phyloP scores from a whole-genome alignment of 2,329 filamentous ascomycete species.

The Aspergillus ustus region DNA sequence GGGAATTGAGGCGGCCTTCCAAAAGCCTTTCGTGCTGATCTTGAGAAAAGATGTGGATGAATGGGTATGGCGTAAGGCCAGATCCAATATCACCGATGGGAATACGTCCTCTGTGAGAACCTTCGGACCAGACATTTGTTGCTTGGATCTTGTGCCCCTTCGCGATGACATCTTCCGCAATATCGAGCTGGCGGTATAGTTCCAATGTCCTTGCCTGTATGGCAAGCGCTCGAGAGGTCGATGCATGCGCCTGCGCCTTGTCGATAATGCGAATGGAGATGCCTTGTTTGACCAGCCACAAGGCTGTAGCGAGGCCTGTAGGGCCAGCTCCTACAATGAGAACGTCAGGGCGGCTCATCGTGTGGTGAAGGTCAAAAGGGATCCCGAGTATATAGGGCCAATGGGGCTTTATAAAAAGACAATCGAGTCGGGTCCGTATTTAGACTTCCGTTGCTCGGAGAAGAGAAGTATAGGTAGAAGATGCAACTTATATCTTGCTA shows the following conservation, averaged over 20 bases:
- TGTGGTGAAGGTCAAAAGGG: neutral
- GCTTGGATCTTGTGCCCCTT: conserved; percentile 45
- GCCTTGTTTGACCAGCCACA: conserved; percentile 53
- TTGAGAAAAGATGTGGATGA: conserved; percentile 33
- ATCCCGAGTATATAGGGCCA: neutral
- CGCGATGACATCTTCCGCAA: conserved; percentile 42
- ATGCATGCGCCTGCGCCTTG: conserved; percentile 43
- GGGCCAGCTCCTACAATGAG: conserved; percentile 55
- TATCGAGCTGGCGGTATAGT: conserved; percentile 53
- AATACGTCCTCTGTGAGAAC: conserved; percentile 28
- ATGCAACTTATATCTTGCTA: neutral
- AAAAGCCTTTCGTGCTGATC: conserved; percentile 36
- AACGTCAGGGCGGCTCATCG: conserved; percentile 32
- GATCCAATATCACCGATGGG: conserved; percentile 29
- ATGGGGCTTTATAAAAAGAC: neutral
- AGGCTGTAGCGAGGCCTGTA: conserved; percentile 49
- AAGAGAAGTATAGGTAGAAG: neutral
- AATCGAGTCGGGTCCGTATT: neutral
- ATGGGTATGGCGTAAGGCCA: conserved; percentile 37
- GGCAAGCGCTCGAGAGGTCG: conserved; percentile 46
- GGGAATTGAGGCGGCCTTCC: conserved; percentile 31
- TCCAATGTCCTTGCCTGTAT: conserved; percentile 58
- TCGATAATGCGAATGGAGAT: conserved; percentile 56
- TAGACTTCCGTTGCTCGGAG: neutral
- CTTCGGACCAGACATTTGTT: conserved; percentile 42